These are phyloP conservation scores for Alternaria burnsii DNA, from an alignment of 2,329 filamentous ascomycete species.

Conservation along the genomic window DNA sequence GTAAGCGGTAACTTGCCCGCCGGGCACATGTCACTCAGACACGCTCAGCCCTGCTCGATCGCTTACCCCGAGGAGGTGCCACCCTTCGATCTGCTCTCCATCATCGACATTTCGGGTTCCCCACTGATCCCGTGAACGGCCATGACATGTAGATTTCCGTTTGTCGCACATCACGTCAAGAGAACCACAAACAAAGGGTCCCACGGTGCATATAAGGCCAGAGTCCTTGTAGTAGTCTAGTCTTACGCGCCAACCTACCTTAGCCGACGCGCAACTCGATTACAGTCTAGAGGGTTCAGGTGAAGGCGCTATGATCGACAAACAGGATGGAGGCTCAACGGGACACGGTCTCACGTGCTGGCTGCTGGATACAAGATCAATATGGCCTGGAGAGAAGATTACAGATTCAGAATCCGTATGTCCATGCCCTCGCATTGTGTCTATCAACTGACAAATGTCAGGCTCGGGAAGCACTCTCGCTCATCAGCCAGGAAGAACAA, in stretches of 20 bases:
- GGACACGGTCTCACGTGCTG: slow-evolving; percentile 53
- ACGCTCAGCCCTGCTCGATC: slow-evolving; percentile 9
- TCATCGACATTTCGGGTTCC: slow-evolving; percentile 19
- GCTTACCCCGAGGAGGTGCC: slow-evolving; percentile 9
- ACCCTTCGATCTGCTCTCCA: not conserved
- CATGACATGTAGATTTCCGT: slow-evolving; percentile 10
- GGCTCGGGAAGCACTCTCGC: slow-evolving; percentile 54
- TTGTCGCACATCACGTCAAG: slow-evolving; percentile 1
- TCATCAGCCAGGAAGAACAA: slow-evolving; percentile 63
- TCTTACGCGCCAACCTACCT: not conserved
- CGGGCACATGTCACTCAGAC: slow-evolving; percentile 5
- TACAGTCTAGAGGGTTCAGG: slow-evolving; percentile 1
- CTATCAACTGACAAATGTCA: slow-evolving; percentile 21
- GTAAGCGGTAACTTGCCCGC: slow-evolving; percentile 5
- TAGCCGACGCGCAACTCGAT: not conserved
- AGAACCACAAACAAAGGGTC: not conserved
- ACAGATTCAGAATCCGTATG: slow-evolving; percentile 26
- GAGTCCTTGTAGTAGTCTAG: slow-evolving; percentile 1
- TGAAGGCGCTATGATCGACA: slow-evolving; percentile 18
- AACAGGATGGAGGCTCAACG: slow-evolving; percentile 17
- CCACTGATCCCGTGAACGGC: slow-evolving; percentile 7
- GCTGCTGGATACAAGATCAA: slow-evolving; percentile 58
- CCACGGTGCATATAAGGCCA: slow-evolving; percentile 8
- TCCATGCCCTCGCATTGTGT: not conserved
- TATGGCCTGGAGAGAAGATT: slow-evolving; percentile 59